Percentiles rank a stretch among this genome's conserved stretches.
These are phyloP conservation scores for Phaeophleospora eucalypticola DNA, from an alignment of 2,329 filamentous ascomycete genomes.

Conservation along the genomic window DNA sequence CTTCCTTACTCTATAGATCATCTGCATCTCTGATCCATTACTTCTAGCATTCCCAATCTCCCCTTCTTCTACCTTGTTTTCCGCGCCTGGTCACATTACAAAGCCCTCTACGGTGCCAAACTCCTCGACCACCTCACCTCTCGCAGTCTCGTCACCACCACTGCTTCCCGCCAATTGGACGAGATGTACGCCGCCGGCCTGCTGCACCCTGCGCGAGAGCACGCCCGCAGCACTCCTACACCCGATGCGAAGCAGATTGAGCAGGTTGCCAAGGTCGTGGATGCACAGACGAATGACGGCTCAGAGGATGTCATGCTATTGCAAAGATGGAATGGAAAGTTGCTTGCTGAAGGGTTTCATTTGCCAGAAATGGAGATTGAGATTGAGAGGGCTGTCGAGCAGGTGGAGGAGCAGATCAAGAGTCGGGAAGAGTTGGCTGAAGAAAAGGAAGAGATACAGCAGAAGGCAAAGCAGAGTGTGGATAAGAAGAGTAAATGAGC, in stretches of 20 bases:
- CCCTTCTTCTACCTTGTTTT: conserved; percentile 96
- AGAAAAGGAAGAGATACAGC: conserved; percentile 12
- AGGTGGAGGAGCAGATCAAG: conserved; percentile 45
- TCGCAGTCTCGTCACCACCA: conserved; percentile 63
- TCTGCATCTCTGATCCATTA: conserved; percentile 1
- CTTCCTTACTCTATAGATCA: neutral
- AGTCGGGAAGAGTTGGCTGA: conserved; percentile 9
- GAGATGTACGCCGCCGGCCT: conserved; percentile 62
- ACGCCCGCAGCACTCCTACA: conserved; percentile 36
- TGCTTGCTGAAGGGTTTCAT: conserved; percentile 47
- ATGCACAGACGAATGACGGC: conserved; percentile 38
- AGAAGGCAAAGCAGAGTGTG: conserved; percentile 2
- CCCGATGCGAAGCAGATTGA: conserved; percentile 38
- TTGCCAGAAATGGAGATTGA: conserved; percentile 52
- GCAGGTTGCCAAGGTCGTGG: conserved; percentile 37
- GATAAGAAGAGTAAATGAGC: neutral
- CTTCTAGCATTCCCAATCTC: conserved; percentile 76
- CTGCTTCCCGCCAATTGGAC: conserved; percentile 67
- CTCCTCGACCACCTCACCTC: conserved; percentile 78
- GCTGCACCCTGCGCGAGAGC: conserved; percentile 40
- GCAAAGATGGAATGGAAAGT: conserved; percentile 48
- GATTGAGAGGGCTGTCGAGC: conserved; percentile 50
- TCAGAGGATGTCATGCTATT: conserved; percentile 47
- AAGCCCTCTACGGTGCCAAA: conserved; percentile 76
- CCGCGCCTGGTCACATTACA: conserved; percentile 87